Evolutionary conservation across 1,284 basidiomycete species (phyloP).

Genomic region (Cronartium quercuum): DNA sequence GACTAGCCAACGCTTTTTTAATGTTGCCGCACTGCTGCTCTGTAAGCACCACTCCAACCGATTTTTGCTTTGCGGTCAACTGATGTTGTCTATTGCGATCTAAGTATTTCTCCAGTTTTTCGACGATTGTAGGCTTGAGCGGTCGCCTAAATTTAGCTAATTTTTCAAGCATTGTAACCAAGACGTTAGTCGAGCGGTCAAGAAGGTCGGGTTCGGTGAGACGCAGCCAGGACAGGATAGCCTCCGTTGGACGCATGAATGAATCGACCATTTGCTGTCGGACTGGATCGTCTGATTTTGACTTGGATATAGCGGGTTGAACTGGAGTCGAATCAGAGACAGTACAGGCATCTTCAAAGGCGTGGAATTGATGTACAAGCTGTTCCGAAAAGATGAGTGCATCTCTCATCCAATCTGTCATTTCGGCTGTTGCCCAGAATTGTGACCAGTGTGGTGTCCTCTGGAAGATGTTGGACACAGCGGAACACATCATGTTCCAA

Average conservation of each 20-base stretch:
- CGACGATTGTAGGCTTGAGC: slow-evolving; percentile 33
- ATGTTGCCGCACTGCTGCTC: slow-evolving; percentile 30
- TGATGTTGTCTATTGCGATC: slow-evolving; percentile 10
- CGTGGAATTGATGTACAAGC: slow-evolving; percentile 68
- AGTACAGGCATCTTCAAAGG: slow-evolving; percentile 65
- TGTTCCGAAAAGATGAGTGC: slow-evolving; percentile 83
- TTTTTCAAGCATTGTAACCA: slow-evolving; percentile 43
- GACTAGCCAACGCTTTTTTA: slow-evolving; percentile 21
- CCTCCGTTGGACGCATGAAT: slow-evolving; percentile 68
- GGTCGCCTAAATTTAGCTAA: slow-evolving; percentile 42
- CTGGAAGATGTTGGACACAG: slow-evolving; percentile 74
- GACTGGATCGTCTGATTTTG: background rate
- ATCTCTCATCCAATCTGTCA: slow-evolving; percentile 95
- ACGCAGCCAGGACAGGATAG: slow-evolving; percentile 76
- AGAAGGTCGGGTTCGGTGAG: slow-evolving; percentile 61
- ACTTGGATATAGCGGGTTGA: background rate
- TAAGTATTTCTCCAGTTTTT: slow-evolving; percentile 40
- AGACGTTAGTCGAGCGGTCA: slow-evolving; percentile 41
- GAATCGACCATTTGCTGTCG: slow-evolving; percentile 69
- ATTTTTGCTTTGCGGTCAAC: background rate
- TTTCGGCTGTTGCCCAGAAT: slow-evolving; percentile 69
- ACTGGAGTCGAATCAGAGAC: slow-evolving; percentile 44
- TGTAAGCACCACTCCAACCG: slow-evolving; percentile 13
- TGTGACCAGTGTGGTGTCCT: slow-evolving; percentile 72
- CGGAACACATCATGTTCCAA: slow-evolving; percentile 74